phyloP scores from a whole-genome alignment of 2,329 filamentous ascomycete genomes.

The Xylaria sp. region DNA sequence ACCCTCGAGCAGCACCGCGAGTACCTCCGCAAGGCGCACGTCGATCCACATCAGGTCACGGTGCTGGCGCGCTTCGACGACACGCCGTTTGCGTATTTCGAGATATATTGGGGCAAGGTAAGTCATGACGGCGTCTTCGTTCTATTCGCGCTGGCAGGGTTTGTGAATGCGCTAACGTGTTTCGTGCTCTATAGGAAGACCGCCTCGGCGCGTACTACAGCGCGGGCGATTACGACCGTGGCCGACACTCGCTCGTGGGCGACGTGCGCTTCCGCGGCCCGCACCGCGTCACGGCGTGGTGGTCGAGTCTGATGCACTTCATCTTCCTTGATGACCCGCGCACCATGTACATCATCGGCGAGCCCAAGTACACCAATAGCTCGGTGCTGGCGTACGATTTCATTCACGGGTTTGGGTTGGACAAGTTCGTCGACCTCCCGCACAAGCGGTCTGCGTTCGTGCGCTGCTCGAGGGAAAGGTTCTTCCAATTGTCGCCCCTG shows the following conservation, averaged over 20 bases:
- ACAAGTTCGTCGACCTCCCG: constrained; percentile 77
- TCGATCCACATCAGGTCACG: constrained; percentile 77
- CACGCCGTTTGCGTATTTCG: constrained; percentile 79
- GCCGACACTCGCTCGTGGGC: constrained; percentile 68
- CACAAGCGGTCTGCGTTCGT: constrained; percentile 78
- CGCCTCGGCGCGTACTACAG: constrained; percentile 67
- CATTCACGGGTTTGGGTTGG: constrained; percentile 76
- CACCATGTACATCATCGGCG: constrained; percentile 69
- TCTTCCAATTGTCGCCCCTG: constrained; percentile 74
- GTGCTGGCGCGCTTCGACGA: constrained; percentile 79
- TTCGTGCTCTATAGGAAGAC: constrained; percentile 58
- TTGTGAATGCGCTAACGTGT: not conserved
- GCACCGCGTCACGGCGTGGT: constrained; percentile 71
- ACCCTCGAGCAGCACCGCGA: constrained; percentile 78
- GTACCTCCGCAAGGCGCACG: constrained; percentile 75
- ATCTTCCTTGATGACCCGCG: constrained; percentile 70
- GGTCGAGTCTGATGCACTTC: constrained; percentile 71
- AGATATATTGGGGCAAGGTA: constrained; percentile 80
- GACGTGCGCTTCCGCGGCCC: constrained; percentile 69
- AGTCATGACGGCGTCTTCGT: constrained; percentile 22
- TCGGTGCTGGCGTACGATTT: constrained; percentile 80
- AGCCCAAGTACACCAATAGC: constrained; percentile 77
- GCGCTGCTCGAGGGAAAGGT: constrained; percentile 72
- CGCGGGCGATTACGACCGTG: constrained; percentile 67
- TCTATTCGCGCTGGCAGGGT: not conserved